These are phyloP conservation scores for Corchorus olitorius DNA, from an alignment of 345 rosid genomes.

Conservation along the genomic window DNA sequence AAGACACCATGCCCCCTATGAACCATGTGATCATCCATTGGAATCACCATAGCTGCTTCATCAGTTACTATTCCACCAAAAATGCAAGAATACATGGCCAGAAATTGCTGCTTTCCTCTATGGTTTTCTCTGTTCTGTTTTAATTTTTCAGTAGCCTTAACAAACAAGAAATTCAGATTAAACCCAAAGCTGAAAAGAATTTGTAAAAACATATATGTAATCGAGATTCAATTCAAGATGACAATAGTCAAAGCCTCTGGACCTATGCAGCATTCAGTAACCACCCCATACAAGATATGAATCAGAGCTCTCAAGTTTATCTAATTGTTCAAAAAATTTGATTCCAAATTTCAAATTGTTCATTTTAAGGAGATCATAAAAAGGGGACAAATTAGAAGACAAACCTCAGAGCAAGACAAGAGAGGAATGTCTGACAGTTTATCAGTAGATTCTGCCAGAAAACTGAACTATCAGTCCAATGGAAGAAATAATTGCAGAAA, in stretches of 20 bases:
- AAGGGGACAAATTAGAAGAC: constrained; percentile 3
- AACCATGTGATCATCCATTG: constrained; percentile 93
- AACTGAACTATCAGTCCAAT: not conserved
- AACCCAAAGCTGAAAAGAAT: not conserved
- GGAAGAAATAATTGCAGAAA: not conserved
- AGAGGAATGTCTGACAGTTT: constrained; percentile 54
- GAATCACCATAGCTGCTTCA: constrained; percentile 82
- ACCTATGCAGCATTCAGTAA: not conserved
- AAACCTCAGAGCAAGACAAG: constrained; percentile 64
- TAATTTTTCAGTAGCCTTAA: constrained; percentile 67
- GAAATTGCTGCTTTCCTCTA: constrained; percentile 53
- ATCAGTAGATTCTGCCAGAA: constrained; percentile 40
- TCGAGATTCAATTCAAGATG: constrained; percentile 2
- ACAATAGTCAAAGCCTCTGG: not conserved
- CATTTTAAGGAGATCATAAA: not conserved
- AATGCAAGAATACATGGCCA: constrained; percentile 91
- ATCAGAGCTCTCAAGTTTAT: not conserved
- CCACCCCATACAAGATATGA: not conserved
- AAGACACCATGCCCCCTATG: constrained; percentile 96
- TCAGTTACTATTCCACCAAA: constrained; percentile 80
- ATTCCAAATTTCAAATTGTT: not conserved
- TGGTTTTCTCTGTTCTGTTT: constrained; percentile 44
- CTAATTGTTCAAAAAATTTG: not conserved
- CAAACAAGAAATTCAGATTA: not conserved
- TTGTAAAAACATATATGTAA: not conserved